Conservation (phyloP, 2,329 filamentous ascomycete genomes). For the Fusarium temperatum region DNA sequence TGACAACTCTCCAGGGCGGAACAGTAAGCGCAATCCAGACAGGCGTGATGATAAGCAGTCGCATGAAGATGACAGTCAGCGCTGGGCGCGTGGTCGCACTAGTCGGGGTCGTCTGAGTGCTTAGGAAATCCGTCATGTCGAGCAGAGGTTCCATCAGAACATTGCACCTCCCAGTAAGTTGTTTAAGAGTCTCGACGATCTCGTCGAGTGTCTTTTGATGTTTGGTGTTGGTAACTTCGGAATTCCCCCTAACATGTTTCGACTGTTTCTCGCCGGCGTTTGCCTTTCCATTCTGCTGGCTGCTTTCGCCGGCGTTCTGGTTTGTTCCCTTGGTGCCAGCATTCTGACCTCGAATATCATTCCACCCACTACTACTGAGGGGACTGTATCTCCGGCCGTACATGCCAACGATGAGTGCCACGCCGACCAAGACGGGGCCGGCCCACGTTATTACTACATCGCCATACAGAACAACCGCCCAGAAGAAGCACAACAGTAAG, state of each 20-base stretch:
- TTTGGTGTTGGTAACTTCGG: slow-evolving; percentile 71
- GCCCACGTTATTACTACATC: slow-evolving; percentile 82
- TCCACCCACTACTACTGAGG: slow-evolving; percentile 83
- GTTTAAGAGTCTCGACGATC: slow-evolving; percentile 91
- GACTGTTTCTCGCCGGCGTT: slow-evolving; percentile 41
- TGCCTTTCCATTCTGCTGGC: slow-evolving; percentile 41
- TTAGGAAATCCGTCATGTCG: slow-evolving; percentile 90
- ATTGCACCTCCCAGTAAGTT: slow-evolving; percentile 91
- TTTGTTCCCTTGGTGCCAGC: slow-evolving; percentile 28
- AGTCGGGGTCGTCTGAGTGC: slow-evolving; percentile 88
- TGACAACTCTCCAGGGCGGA: slow-evolving; percentile 85
- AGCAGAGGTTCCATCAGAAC: slow-evolving; percentile 89
- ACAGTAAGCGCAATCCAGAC: slow-evolving; percentile 87
- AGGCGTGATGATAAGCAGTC: slow-evolving; percentile 87
- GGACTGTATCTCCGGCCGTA: slow-evolving; percentile 91
- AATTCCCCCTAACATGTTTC: slow-evolving; percentile 56
- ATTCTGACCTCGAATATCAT: slow-evolving; percentile 55
- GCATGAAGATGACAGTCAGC: slow-evolving; percentile 86
- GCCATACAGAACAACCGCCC: slow-evolving; percentile 86
- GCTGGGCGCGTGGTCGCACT: slow-evolving; percentile 91
- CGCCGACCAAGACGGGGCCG: slow-evolving; percentile 83
- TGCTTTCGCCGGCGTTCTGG: slow-evolving; percentile 22
- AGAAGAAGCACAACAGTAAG: slow-evolving; percentile 83
- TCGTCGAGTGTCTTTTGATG: slow-evolving; percentile 97
- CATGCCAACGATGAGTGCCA: slow-evolving; percentile 87